Conservation (phyloP, 163 green algal species). For the Trebouxiophyceae sp. region DNA sequence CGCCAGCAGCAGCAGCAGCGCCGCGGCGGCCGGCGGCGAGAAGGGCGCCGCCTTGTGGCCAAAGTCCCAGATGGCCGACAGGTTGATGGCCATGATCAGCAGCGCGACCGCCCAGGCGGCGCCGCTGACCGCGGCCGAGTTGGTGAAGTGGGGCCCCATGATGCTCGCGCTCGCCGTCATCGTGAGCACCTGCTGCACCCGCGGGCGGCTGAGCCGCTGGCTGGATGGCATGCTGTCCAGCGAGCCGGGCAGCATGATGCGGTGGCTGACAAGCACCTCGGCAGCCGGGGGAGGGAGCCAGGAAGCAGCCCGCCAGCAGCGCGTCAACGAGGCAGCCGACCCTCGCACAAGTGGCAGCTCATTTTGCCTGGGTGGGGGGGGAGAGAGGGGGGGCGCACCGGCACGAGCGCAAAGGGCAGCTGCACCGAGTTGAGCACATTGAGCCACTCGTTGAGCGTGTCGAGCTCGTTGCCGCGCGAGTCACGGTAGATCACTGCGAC, state of each 20-base stretch:
- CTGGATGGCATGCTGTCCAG: no score
- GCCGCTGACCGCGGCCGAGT: constrained; percentile 7
- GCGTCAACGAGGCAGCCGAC: no score
- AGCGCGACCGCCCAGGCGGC: constrained; percentile 18
- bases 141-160: constrained; percentile 47
- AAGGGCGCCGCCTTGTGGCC: constrained; percentile 1
- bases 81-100: constrained; percentile 11
- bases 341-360: not conserved
- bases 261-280: no score
- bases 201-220: no score
- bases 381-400: constrained; percentile 22
- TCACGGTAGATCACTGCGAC: constrained; percentile 47
- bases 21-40: not conserved
- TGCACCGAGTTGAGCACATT: constrained; percentile 78
- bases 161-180: constrained; percentile 39
- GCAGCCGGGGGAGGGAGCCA: no score
- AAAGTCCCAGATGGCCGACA: constrained; percentile 13
- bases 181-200: constrained; percentile 26
- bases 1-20: not conserved
- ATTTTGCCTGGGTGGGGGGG: not conserved
- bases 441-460: constrained; percentile 73
- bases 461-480: constrained; percentile 38
- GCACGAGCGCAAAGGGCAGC: constrained; percentile 83
- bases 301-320: no score
- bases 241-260: no score